A percentile compares a stretch with the other conserved stretches of the same genome.
Evolutionary conservation across 106 monocot genomes (phyloP).

Genomic region (Iris macrosiphon): DNA sequence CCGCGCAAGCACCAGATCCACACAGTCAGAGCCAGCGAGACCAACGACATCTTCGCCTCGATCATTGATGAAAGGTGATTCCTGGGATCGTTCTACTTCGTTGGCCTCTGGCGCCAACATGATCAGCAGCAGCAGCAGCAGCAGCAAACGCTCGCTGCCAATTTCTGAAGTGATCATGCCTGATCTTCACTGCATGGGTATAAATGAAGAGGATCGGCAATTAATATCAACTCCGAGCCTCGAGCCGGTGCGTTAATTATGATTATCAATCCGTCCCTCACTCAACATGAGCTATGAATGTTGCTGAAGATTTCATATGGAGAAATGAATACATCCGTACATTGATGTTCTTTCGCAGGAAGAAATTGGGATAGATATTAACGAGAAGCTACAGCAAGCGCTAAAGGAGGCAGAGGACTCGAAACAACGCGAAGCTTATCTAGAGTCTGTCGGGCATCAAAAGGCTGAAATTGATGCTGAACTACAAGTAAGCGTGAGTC

Average conservation of each 20-base stretch:
- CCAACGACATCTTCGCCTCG: too few species aligned
- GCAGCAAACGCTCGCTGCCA: not conserved
- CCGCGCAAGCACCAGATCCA: too few species aligned
- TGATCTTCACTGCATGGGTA: too few species aligned
- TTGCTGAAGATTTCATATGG: not conserved
- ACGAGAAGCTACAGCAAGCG: slow-evolving; percentile 15
- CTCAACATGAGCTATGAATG: too few species aligned
- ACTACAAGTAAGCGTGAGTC: too few species aligned
- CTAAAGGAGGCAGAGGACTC: slow-evolving; percentile 22
- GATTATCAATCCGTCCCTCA: too few species aligned
- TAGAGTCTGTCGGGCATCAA: slow-evolving; percentile 20
- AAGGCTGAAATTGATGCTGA: slow-evolving; percentile 35
- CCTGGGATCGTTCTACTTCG: too few species aligned
- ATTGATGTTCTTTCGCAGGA: too few species aligned
- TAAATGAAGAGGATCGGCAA: slow-evolving; percentile 3
- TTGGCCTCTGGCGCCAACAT: too few species aligned
- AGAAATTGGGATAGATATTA: slow-evolving; percentile 1
- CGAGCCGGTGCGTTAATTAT: not conserved
- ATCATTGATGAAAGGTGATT: too few species aligned
- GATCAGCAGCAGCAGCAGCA: not conserved
- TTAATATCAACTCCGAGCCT: slow-evolving; percentile 1
- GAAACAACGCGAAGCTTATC: slow-evolving; percentile 32
- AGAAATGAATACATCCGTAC: not conserved
- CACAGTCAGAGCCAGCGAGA: too few species aligned
- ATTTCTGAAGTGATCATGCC: not conserved